Base-by-base conservation (phyloP, 2,329 filamentous ascomycete species). In the Epichloe typhina region DNA sequence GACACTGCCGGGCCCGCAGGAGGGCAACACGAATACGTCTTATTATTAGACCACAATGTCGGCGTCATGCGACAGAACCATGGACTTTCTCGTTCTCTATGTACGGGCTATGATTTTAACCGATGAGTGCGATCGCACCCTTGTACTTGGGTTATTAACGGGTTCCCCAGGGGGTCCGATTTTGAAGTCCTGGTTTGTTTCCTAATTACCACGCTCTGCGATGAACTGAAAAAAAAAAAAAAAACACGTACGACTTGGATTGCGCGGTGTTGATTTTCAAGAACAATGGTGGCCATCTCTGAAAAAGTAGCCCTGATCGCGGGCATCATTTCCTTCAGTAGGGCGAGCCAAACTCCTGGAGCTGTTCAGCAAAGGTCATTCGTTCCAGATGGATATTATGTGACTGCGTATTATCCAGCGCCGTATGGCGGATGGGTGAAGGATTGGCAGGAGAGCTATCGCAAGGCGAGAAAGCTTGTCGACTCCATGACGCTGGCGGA, bases 401-500 rank as follows among this genome's bases (percentile, higher is more conserved):
- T 70, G 42, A 70, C 75, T 1, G 63, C 76, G 1, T 88, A 84
- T 63, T 89, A 88, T 62, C 85, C 85, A 19, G 72, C 84, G 8
- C 85, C 84, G 0, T 76, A 80, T 48, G 84, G 84, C 47, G 86
- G 86, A 39, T 89, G 86, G 82, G 68, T 75, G 0, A 67, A 75
- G 5, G 76, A 77, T 52, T 91, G 86, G 86, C 70, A 70, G 21
- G 76, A 77, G 17, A 83, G 84, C 57, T 91, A 89, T 61, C 69
- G 69, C 49, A 88, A 85, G 59, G 86, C 86, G 1, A 74, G 80
- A 52, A 65, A 71, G 3, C 65, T 90, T 13, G 86, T 91, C 15
- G 77, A 79, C 49, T 76, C 80, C 46, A 87, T 91, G 85, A 90
- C 85, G 0, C 66, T 91, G 51, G 85, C 84, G 2, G 86, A 90